Conservation (phyloP, 768 basidiomycete species). For the Phaeotremella skinneri region DNA sequence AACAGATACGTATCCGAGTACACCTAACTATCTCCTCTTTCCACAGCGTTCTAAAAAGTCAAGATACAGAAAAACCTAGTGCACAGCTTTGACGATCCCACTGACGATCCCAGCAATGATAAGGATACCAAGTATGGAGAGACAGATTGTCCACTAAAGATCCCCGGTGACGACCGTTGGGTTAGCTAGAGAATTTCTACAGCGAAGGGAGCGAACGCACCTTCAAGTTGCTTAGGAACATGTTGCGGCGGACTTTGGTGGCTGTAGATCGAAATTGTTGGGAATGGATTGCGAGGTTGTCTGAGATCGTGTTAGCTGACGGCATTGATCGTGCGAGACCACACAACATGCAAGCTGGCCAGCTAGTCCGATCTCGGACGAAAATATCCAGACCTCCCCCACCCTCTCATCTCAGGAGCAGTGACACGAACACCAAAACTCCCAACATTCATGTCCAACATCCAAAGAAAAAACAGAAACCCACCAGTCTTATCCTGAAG, state of each 20-base stretch:
- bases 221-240: slow-evolving; percentile 42
- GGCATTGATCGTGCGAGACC: no score
- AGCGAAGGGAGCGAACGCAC: slow-evolving; percentile 14
- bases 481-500: slow-evolving; percentile 29
- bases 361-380: no score
- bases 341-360: no score
- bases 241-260: slow-evolving; percentile 16
- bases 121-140: slow-evolving; percentile 19
- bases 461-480: no score
- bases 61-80: no score
- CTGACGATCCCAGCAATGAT: slow-evolving; percentile 23
- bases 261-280: slow-evolving; percentile 22
- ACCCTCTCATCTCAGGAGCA: no score
- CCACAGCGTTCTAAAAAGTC: no score
- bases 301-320: no score
- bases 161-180: background rate
- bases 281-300: slow-evolving; percentile 15
- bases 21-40: background rate
- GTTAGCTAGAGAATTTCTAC: background rate
- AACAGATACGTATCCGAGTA: no score
- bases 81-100: slow-evolving; percentile 3
- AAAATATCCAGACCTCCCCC: no score
- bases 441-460: no score
- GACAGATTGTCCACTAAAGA: slow-evolving; percentile 35
- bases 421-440: no score